Base-by-base conservation (phyloP, 2,329 filamentous ascomycete genomes). In the Cladophialophora bantiana region DNA sequence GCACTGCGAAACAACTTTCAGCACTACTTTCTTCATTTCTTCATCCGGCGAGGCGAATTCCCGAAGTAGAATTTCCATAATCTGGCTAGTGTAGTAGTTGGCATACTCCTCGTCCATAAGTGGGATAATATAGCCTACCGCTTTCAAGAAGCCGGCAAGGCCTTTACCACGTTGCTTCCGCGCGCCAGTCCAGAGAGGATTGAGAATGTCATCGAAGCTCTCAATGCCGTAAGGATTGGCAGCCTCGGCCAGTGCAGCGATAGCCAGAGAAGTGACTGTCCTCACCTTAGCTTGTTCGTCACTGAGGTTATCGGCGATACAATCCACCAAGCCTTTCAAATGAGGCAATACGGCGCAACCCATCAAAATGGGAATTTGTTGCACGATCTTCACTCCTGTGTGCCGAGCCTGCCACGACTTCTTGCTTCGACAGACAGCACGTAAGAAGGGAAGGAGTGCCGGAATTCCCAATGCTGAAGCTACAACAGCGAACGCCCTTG, bases 61-160 rank as follows among this genome's bases (percentile, higher is more conserved):
- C 74, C 95, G 89, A 35, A 98, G 87, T 13, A 99, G 83, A 74
- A 98, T 98, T 79, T 98, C 95, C 94, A 99, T 98, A 75, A 99
- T 97, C 79, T 99, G 94, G 72, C 89, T 92, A 7, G 95, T 98
- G 76, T 99, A 99, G 82, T 99, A 99, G 78, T 97, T 98, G 80
- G 95, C 94, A 78, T 97, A 98, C 77, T 99, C 95, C 80, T 99
- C 95, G 81, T 99, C 95, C 95, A 99, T 99, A 60, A 99, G 86
- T 4, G 95, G 95, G 70, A 99, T 98, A 76, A 99, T 97, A 78
- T 95, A 98, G 32, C 95, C 95, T 52, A 99, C 94, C 55, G 95
- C 95, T 81, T 99, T 99, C 68, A 99, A 84, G 80, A 97, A 99
- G 13, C 93, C 94, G 31, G 95, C 94, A 53, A 99, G 85, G 74